A percentile compares a stretch with the other conserved stretches of the same genome.
These are phyloP conservation scores for Lipomyces japonicus DNA, from an alignment of 805 yeast genomes.

Conservation along the genomic window DNA sequence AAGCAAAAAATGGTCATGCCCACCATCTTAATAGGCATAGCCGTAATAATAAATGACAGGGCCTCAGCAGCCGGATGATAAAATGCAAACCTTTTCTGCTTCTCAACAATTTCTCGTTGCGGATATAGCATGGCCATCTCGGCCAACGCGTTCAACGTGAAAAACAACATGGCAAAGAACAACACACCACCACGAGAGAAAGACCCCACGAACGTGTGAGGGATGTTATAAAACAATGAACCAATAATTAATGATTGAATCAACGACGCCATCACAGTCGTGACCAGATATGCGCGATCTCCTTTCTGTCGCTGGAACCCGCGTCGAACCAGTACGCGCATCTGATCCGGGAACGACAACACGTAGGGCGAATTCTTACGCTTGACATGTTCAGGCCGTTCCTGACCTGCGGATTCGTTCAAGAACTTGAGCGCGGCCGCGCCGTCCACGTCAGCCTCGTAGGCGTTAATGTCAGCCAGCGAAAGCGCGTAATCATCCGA, in stretches of 20 bases:
- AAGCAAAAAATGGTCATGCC: constrained; percentile 48
- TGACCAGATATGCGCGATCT: constrained; percentile 50
- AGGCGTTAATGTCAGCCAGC: constrained; percentile 45
- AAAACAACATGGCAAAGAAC: constrained; percentile 52
- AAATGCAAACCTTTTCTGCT: constrained; percentile 55
- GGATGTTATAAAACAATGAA: constrained; percentile 56
- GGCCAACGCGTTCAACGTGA: constrained; percentile 45
- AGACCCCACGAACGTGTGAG: constrained; percentile 51
- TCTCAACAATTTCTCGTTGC: constrained; percentile 54
- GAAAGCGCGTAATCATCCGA: constrained; percentile 48
- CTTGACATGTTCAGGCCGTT: constrained; percentile 41
- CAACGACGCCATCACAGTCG: constrained; percentile 47
- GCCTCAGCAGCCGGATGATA: constrained; percentile 66
- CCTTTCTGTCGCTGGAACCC: constrained; percentile 50
- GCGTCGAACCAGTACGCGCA: constrained; percentile 33
- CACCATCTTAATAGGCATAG: constrained; percentile 50
- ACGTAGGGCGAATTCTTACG: constrained; percentile 45
- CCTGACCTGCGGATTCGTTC: constrained; percentile 39
- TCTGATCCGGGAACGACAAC: constrained; percentile 47
- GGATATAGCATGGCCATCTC: constrained; percentile 46
- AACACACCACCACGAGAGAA: constrained; percentile 63
- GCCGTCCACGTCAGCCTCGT: constrained; percentile 36
- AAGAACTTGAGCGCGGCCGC: constrained; percentile 40
- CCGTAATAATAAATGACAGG: constrained; percentile 56
- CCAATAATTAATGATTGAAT: constrained; percentile 58